Conservation (phyloP, 441 rosid genomes). For the Capsella rubella region DNA sequence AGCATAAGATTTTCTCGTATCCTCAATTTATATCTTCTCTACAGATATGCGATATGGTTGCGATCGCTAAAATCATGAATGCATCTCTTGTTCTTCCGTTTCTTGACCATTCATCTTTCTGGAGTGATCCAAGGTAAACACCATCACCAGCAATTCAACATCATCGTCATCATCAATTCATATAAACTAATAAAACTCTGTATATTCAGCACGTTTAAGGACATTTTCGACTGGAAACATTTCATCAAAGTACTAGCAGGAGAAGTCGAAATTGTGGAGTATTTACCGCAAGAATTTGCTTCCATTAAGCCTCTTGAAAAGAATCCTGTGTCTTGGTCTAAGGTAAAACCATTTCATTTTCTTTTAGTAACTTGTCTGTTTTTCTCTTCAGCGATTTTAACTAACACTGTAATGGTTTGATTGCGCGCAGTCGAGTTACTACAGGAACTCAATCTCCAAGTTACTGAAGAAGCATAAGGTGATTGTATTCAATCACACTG, state of each 20-base stretch:
- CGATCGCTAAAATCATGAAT: constrained; percentile 72
- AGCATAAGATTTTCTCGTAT: background rate
- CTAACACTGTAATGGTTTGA: constrained; percentile 32
- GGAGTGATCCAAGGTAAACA: constrained; percentile 75
- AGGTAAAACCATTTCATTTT: constrained; percentile 42
- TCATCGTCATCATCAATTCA: background rate
- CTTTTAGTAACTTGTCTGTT: background rate
- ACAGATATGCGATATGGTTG: constrained; percentile 80
- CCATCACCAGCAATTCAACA: constrained; percentile 14
- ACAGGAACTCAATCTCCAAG: constrained; percentile 49
- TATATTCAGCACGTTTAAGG: constrained; percentile 61
- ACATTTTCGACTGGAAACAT: constrained; percentile 68
- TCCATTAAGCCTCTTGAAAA: constrained; percentile 47
- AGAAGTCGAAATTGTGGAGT: constrained; percentile 59
- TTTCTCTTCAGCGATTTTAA: background rate
- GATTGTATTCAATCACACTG: constrained; percentile 61
- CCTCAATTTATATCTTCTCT: background rate
- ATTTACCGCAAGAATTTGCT: constrained; percentile 52
- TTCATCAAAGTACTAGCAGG: constrained; percentile 58
- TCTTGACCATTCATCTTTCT: constrained; percentile 72
- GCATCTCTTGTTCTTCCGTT: constrained; percentile 71
- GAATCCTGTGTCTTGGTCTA: constrained; percentile 73
- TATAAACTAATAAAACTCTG: background rate
- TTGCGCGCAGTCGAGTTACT: constrained; percentile 56
- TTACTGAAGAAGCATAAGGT: constrained; percentile 57